Conservation (phyloP, 2,329 filamentous ascomycete species). For the Calonectria leucothoes region DNA sequence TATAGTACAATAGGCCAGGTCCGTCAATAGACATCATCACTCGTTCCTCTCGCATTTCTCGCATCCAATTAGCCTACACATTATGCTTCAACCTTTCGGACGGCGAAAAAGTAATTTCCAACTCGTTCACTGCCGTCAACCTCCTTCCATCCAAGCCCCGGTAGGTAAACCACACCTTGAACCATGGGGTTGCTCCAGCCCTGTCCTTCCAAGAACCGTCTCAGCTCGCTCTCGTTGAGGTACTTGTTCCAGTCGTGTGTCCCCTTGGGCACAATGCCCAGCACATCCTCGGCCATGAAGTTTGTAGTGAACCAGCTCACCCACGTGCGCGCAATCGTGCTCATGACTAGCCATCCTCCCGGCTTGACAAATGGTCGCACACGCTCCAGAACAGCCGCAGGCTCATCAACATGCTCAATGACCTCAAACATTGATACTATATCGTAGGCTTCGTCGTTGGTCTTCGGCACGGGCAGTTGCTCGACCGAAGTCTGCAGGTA, state of each 20-base stretch:
- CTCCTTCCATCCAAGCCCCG: slow-evolving; percentile 89
- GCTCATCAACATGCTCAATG: slow-evolving; percentile 88
- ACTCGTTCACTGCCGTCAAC: slow-evolving; percentile 83
- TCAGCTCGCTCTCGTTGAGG: slow-evolving; percentile 85
- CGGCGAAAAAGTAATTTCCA: slow-evolving; percentile 96
- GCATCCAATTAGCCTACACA: background rate
- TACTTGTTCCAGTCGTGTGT: slow-evolving; percentile 99
- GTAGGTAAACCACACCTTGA: slow-evolving; percentile 90
- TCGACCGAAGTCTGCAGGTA: slow-evolving; percentile 87
- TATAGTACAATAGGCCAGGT: slow-evolving; percentile 9
- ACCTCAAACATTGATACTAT: slow-evolving; percentile 93
- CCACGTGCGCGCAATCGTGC: slow-evolving; percentile 92
- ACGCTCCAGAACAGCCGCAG: slow-evolving; percentile 77
- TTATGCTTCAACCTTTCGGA: slow-evolving; percentile 61
- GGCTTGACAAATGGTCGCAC: slow-evolving; percentile 84
- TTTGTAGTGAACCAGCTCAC: slow-evolving; percentile 94
- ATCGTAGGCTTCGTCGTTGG: slow-evolving; percentile 69
- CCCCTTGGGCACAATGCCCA: slow-evolving; percentile 88
- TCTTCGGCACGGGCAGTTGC: slow-evolving; percentile 61
- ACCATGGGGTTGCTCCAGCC: slow-evolving; percentile 71
- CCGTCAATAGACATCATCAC: background rate
- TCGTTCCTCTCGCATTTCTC: background rate
- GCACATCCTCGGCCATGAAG: slow-evolving; percentile 86
- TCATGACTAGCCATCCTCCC: slow-evolving; percentile 92
- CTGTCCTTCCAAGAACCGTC: slow-evolving; percentile 63